These are phyloP conservation scores for Leccinum longicurvipes DNA, from an alignment of 768 basidiomycete species.

Conservation along the genomic window DNA sequence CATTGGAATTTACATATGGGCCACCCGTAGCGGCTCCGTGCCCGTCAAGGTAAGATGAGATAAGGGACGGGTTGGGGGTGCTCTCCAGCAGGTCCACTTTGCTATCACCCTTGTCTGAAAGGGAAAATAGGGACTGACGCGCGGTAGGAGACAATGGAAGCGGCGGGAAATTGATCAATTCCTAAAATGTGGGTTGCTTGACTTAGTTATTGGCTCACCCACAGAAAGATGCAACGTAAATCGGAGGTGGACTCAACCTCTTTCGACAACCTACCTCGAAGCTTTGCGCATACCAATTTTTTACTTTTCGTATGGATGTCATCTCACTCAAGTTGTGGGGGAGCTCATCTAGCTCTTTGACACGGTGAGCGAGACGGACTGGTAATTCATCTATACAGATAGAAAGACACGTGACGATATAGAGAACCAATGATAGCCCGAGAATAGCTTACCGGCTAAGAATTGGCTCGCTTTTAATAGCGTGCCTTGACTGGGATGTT, in stretches of 20 bases:
- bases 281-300: slow-evolving; percentile 98
- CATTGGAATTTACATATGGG: slow-evolving; percentile 28
- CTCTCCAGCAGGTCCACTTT: slow-evolving; percentile 62
- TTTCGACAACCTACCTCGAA: slow-evolving; percentile 72
- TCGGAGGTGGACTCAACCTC: too few relatives aligned
- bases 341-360: slow-evolving; percentile 91
- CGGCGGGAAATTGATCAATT: slow-evolving; percentile 82
- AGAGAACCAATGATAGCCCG: not conserved
- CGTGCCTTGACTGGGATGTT: slow-evolving; percentile 93
- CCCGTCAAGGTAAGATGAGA: slow-evolving; percentile 32
- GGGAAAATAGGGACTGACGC: slow-evolving; percentile 59
- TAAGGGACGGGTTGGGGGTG: slow-evolving; percentile 73
- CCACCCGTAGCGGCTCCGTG: slow-evolving; percentile 22
- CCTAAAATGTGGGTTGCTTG: slow-evolving; percentile 43
- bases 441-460: slow-evolving; percentile 55
- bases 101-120: slow-evolving; percentile 31
- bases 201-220: slow-evolving; percentile 2
- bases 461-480: slow-evolving; percentile 91
- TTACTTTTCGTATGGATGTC: slow-evolving; percentile 91
- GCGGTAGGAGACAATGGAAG: slow-evolving; percentile 68
- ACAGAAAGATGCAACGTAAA: not conserved
- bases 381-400: slow-evolving; percentile 77
- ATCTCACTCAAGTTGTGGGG: slow-evolving; percentile 89
- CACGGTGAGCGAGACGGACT: slow-evolving; percentile 90
- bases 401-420: not conserved